Conservation (phyloP, 257 asterid genomes). For the Solanum sejunctum region DNA sequence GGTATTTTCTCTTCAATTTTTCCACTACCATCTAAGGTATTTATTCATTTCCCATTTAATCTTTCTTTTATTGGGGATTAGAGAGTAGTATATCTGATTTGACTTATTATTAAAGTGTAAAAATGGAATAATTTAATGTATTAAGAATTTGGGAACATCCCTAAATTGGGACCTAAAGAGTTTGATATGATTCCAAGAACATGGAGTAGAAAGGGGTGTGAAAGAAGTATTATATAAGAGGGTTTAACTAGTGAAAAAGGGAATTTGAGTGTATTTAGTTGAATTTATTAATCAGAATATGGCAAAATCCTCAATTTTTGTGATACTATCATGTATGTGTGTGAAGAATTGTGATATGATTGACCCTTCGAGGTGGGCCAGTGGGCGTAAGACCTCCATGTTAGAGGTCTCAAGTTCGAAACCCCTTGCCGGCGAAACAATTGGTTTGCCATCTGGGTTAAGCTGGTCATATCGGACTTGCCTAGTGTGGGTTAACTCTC, state of each 20-base stretch:
- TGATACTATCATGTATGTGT: neutral
- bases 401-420: too few species aligned
- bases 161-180: neutral
- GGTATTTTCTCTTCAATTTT: slow-evolving; percentile 36
- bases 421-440: too few species aligned
- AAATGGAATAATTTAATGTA: neutral
- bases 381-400: too few species aligned
- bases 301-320: neutral
- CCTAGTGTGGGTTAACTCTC: too few species aligned
- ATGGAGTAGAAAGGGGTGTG: neutral
- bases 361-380: too few species aligned
- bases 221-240: neutral
- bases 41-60: neutral
- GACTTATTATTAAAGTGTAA: neutral
- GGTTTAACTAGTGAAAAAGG: neutral
- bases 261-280: neutral
- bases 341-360: neutral
- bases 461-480: too few species aligned
- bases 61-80: neutral
- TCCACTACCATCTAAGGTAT: slow-evolving; percentile 30
- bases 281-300: neutral
- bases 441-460: too few species aligned
- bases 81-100: neutral
- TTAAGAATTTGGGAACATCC: neutral
- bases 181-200: neutral